Base-by-base conservation (phyloP, 768 basidiomycete genomes). In the Pisolithus albus region DNA sequence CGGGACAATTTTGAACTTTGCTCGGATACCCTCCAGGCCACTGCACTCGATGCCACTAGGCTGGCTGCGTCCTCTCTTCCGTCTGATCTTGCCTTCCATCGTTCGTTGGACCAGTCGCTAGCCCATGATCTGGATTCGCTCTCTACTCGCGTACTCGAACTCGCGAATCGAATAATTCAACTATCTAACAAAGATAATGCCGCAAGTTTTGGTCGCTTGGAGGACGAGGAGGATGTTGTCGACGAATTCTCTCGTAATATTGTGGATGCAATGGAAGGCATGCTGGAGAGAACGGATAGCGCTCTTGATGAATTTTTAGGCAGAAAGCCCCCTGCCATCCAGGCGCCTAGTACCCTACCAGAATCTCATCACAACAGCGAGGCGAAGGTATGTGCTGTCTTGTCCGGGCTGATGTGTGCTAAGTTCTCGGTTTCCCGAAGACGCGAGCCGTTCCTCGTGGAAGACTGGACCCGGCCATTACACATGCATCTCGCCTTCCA, bases 221-320 rank as follows among this genome's bases (percentile, higher is more conserved):
- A 77, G 50, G 79, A 72, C 50, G 79, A 88, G 61, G 92, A 96
- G 59, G 88, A 93, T 68, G 78, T 94, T 3, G 68, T 89, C 30
- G 94, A 96, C 64, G 82, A 80, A 56, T 95, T 92, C 64, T 79
- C 87, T 57, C 73, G 80, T 16, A 67, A 81, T 19, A 76, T 95
- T 2, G 85, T 90, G n/a, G 90, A 92, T 61, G 73, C 81, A 0
- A 80, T 95, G 76, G 95, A 99, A 64, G 76, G 79, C 44, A 65
- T 97, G 48, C 67, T 96, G 52, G 96, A 98, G 68, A 77, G 82
- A 48, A 88, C 91, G 4, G 93, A 97, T 63, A 84, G 82, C 8
- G 82, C 81, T 56, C 68, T 99, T 36, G 95, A 98, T 61, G 81
- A 87, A 56, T 79, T 79, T 56, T 73, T 82, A 37, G 92, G 92